A percentile compares a stretch with the other conserved stretches of the same genome.
These are phyloP conservation scores for Trametopsis cervina DNA, from an alignment of 768 basidiomycete species.

Conservation along the genomic window DNA sequence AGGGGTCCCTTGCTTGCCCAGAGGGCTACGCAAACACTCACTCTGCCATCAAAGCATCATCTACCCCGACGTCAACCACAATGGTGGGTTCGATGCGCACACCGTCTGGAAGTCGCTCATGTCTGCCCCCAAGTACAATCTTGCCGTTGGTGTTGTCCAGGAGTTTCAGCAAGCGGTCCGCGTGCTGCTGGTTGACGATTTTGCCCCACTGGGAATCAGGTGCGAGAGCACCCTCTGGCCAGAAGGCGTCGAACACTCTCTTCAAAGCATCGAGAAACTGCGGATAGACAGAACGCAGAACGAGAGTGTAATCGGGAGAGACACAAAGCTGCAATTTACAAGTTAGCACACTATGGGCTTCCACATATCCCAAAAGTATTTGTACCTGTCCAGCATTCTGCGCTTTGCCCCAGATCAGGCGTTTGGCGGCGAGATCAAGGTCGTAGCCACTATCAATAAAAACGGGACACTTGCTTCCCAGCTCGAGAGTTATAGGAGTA, in stretches of 20 bases:
- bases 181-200: conserved; percentile 50
- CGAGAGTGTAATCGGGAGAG: conserved; percentile 39
- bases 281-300: conserved; percentile 35
- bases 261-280: conserved; percentile 39
- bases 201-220: conserved; percentile 35
- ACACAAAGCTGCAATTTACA: conserved; percentile 29
- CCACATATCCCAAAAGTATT: neutral
- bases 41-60: conserved; percentile 59
- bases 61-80: conserved; percentile 42
- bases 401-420: conserved; percentile 62
- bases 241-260: conserved; percentile 40
- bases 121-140: conserved; percentile 44
- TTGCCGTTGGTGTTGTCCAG: conserved; percentile 49
- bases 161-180: conserved; percentile 43
- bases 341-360: neutral
- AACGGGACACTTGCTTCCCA: conserved; percentile 39
- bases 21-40: conserved; percentile 20
- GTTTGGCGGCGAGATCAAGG: conserved; percentile 48
- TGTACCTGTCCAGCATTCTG: conserved; percentile 58
- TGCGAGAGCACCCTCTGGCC: conserved; percentile 42
- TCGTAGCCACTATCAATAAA: conserved; percentile 38
- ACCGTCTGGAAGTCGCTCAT: conserved; percentile 25
- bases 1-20: neutral
- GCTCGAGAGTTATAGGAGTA: conserved; percentile 37
- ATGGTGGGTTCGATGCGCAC: conserved; percentile 53